phyloP scores from a whole-genome alignment of 495 filamentous ascomycete genomes.

The Opeltia flavorubescens region DNA sequence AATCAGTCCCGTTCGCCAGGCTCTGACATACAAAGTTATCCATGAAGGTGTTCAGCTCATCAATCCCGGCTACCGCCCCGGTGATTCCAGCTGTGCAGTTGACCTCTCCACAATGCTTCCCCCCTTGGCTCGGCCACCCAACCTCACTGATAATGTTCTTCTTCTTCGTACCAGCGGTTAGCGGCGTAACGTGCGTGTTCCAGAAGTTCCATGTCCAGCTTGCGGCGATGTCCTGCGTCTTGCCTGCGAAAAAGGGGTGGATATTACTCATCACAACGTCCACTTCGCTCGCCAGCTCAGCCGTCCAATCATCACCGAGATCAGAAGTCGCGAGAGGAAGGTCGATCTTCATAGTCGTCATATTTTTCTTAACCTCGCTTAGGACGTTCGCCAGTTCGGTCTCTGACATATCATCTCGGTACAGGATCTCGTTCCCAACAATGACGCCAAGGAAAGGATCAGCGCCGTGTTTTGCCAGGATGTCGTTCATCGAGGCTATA shows the following conservation, averaged over 20 bases:
- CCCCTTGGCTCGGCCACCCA: conserved; percentile 82
- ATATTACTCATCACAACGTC: conserved; percentile 95
- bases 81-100: conserved; percentile 36
- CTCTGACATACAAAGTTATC: conserved; percentile 70
- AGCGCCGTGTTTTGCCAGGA: conserved; percentile 52
- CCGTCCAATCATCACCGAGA: conserved; percentile 78
- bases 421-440: conserved; percentile 90
- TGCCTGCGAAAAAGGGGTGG: conserved; percentile 91
- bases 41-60: conserved; percentile 80
- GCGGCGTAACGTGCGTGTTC: conserved; percentile 43
- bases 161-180: conserved; percentile 43
- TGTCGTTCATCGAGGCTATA: conserved; percentile 62
- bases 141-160: conserved; percentile 71
- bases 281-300: conserved; percentile 46
- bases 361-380: conserved; percentile 49
- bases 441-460: conserved; percentile 72
- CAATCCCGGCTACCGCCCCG: conserved; percentile 63
- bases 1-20: conserved; percentile 67
- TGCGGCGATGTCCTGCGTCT: conserved; percentile 50
- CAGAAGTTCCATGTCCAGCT: conserved; percentile 81
- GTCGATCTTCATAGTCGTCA: conserved; percentile 48
- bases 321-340: conserved; percentile 81
- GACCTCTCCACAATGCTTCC: conserved; percentile 56
- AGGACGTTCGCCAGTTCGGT: conserved; percentile 51
- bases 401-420: conserved; percentile 56